Base-by-base conservation (phyloP, 1,139 yeast species). In the Diutina mesorugosa region DNA sequence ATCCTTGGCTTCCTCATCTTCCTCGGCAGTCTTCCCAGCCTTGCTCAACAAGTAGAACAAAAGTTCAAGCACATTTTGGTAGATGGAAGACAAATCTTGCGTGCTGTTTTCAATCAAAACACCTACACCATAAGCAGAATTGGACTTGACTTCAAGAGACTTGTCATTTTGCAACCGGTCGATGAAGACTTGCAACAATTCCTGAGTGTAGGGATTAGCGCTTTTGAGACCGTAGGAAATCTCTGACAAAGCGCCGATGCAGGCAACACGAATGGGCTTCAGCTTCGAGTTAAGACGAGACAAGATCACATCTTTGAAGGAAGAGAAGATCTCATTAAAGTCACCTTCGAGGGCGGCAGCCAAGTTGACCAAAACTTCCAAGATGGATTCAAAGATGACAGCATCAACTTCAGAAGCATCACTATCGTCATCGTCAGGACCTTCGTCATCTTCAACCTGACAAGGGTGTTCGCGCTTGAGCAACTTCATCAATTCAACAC, bases 91-190 rank as follows among this genome's bases (percentile, higher is more conserved):
- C 62, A 85, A 78, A 67, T 86, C 89, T 61, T 74, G 72, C 45
- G 74, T 60, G 57, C 89, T 77, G 71, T 75, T 71, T 71, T 83
- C 85, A 61, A 90, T 76, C 60, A 90, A 73, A 61, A 90, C 73
- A 62, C 99, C 99, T 62, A 89, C 82, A 77, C 98, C 99, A 67
- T 90, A 93, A 18, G 98, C 97, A 58, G 98, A 95, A 65, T 90
- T 89, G 64, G 97, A 93, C 73, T 93, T 86, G 58, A 90, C 98
- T 68, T 90, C 97, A 63, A 87, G 78, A 32, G 95, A 86, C 65
- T 84, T 80, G 70, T 93, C 99, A 61, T 79, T 78, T 60, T 85
- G 76, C 61, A 93, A 78, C 64, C 87, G 84, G 60, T 81, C 79
- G 57, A 80, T 76, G 66, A 93, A 84, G 30, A 85, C 76, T 67